A percentile compares a stretch with the other conserved stretches of the same genome.
phyloP scores from a whole-genome alignment of 2,329 filamentous ascomycete genomes.

The Penicillium sp. region DNA sequence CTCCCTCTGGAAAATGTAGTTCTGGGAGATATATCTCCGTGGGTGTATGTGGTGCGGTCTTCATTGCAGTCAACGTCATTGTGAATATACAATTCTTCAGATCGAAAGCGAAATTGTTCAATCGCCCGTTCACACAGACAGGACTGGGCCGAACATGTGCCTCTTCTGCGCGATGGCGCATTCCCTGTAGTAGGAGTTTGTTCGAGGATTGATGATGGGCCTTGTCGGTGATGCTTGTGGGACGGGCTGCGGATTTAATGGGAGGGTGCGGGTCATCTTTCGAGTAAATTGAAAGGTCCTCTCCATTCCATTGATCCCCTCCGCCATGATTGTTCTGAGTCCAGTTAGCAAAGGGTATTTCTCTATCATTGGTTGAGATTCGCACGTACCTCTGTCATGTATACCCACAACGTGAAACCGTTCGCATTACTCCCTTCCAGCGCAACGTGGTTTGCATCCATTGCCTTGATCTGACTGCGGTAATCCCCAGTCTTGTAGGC shows the following conservation, averaged over 20 bases:
- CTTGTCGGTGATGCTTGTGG: too few species aligned
- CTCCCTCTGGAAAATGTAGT: conserved; percentile 82
- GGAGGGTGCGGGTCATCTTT: conserved; percentile 66
- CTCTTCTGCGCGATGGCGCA: conserved; percentile 84
- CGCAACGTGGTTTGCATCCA: conserved; percentile 95
- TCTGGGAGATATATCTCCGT: conserved; percentile 86
- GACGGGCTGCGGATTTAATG: too few species aligned
- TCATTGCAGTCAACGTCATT: conserved; percentile 66
- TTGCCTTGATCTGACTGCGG: conserved; percentile 83
- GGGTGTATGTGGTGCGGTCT: conserved; percentile 65
- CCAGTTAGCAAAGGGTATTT: background rate
- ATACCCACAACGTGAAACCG: conserved; percentile 88
- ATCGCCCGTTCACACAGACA: conserved; percentile 70
- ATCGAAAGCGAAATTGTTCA: conserved; percentile 77
- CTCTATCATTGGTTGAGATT: too few species aligned
- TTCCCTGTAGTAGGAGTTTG: conserved; percentile 24
- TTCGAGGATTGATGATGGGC: too few species aligned
- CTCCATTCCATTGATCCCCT: conserved; percentile 96
- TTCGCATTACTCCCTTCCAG: conserved; percentile 81
- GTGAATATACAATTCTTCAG: conserved; percentile 76
- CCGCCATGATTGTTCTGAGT: conserved; percentile 77
- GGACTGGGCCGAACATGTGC: conserved; percentile 88
- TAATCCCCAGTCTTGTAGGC: conserved; percentile 97
- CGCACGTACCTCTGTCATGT: conserved; percentile 64
- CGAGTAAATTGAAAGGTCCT: conserved; percentile 90